Conservation (phyloP, 2,329 filamentous ascomycete genomes). For the Penicillium paneum region DNA sequence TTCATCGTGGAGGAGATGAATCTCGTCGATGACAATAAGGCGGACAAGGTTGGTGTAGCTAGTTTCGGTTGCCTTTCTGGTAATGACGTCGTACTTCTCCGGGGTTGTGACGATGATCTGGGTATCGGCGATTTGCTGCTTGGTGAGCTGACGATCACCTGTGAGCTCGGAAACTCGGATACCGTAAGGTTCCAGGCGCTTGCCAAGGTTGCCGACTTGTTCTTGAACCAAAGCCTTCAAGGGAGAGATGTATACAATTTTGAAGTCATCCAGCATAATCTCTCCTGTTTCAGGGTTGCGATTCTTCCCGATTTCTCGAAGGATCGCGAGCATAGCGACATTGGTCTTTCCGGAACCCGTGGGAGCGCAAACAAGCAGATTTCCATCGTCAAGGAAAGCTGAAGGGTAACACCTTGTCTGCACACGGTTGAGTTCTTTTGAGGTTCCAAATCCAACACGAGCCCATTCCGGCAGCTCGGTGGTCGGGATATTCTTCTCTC, state of each 20-base stretch:
- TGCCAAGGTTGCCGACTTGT: conserved; percentile 96
- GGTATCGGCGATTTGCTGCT: conserved; percentile 96
- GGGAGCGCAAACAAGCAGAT: conserved; percentile 95
- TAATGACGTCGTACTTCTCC: conserved; percentile 99
- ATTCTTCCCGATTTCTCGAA: conserved; percentile 95
- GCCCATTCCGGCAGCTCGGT: conserved; percentile 92
- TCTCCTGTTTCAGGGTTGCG: conserved; percentile 84
- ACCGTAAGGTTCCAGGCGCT: conserved; percentile 82
- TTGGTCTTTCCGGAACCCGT: conserved; percentile 98
- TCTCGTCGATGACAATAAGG: conserved; percentile 95
- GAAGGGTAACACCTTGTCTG: conserved; percentile 90
- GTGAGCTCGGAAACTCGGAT: conserved; percentile 94
- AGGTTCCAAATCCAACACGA: conserved; percentile 75
- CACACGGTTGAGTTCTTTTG: conserved; percentile 87
- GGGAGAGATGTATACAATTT: conserved; percentile 96
- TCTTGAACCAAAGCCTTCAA: conserved; percentile 95
- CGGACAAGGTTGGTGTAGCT: conserved; percentile 97
- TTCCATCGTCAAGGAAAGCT: conserved; percentile 90
- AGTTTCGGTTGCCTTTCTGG: conserved; percentile 91
- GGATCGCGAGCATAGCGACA: conserved; percentile 93
- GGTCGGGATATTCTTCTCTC: conserved; percentile 77
- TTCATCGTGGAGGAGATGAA: conserved; percentile 95
- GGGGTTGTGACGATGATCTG: conserved; percentile 98
- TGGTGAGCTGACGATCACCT: conserved; percentile 95
- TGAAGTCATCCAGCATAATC: conserved; percentile 93